Conservation (phyloP, 208 protist genomes). For the Leishmania gerbilli region DNA sequence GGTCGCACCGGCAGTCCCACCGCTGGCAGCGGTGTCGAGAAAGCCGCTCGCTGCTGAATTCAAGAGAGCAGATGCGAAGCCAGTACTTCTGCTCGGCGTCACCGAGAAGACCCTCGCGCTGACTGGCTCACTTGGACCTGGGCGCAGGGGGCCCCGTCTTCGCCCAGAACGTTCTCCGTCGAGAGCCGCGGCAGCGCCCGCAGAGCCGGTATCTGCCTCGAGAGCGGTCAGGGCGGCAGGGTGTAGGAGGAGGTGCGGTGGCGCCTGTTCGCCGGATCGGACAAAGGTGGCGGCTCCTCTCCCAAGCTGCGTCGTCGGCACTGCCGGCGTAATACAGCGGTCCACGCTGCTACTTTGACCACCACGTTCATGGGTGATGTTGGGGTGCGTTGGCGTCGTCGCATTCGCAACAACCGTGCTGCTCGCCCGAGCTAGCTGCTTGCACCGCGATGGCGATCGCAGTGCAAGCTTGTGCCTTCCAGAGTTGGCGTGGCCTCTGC, state of each 20-base stretch:
- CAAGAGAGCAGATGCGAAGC: not conserved
- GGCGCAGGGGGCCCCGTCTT: not conserved
- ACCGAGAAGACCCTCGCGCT: not conserved
- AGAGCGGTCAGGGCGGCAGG: not conserved
- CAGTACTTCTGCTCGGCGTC: not conserved
- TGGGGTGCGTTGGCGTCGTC: not conserved
- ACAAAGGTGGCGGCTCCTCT: not conserved
- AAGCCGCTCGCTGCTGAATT: not conserved
- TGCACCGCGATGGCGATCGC: not conserved
- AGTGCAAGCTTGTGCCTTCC: not conserved
- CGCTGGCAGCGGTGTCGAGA: not conserved
- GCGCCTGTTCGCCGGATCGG: not conserved
- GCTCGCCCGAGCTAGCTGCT: not conserved
- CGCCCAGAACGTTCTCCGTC: not conserved
- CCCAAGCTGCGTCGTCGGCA: not conserved
- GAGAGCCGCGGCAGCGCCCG: not conserved
- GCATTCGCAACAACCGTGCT: not conserved
- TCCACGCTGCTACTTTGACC: not conserved
- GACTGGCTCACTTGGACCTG: not conserved
- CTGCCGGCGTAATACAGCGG: not conserved
- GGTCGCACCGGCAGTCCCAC: not conserved
- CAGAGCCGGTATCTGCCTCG: not conserved
- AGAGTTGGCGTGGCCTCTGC: not conserved
- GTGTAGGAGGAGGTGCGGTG: not conserved
- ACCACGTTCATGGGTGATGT: not conserved